Evolutionary conservation across 345 rosid species (phyloP), one percentile per base, ranked within the genome.

Genomic region (Ceriops zippeliana): DNA sequence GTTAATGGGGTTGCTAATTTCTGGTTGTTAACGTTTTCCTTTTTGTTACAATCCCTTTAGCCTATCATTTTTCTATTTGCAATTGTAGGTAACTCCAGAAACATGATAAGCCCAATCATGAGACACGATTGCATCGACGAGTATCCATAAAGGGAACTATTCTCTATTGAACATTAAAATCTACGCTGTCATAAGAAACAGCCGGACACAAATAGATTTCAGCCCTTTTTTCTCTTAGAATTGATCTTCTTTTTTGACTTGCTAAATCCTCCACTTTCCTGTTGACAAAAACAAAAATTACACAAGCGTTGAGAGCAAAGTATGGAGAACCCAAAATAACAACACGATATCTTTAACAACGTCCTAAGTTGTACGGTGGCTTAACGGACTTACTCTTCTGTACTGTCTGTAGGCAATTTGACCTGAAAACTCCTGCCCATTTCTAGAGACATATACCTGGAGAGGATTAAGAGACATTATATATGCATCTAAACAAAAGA

Each of bases 401-500:
- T 85, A 91, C 60, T 78, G 80, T 77, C 88, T 87, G 77, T 91
- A 91, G 38, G 97, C 99, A 58, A 76, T 71, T 73, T 67, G 87
- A 62, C 99, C 99, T 0, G 96, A 68, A 72, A 90, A 70, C 83
- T 95, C 99, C 75, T 88, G 89, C 60, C 97, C 96, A 62, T 37
- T 81, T 77, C 72, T 80, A 47, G 92, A 75, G 42, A 89, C 70
- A 61, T 88, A 93, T 68, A 93, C 91, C 99, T 93, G 82, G 76
- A 72, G 27, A 56, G 11, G 32, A 15, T 52, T 21, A 53, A 47
- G 54, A 7, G 22, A 47, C 16, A 57, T 58, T 47, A 2, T 24
- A 56, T 56, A 56, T 56, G 59, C 59, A 56, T 24, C 28, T 56
- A 56, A 21, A n/a, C 28, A 54, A n/a, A 22, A 54, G 28, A 54